These are phyloP conservation scores for Cetradonia linearis DNA, from an alignment of 495 filamentous ascomycete genomes.

Conservation along the genomic window DNA sequence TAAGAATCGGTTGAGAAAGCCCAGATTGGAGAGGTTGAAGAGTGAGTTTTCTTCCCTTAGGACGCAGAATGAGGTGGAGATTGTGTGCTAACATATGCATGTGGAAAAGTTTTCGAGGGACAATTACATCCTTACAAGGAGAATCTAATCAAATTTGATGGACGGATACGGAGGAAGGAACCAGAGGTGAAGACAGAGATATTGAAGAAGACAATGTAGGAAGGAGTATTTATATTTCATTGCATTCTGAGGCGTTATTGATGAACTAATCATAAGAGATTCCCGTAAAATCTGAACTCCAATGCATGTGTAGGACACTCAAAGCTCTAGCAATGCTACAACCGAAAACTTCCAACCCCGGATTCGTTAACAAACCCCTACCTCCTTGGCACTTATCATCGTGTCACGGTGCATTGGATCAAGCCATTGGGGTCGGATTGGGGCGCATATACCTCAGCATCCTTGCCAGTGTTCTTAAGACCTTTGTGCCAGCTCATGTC, in stretches of 20 bases:
- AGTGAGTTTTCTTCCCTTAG: slow-evolving; percentile 39
- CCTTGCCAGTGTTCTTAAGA: slow-evolving; percentile 89
- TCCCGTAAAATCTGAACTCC: not conserved
- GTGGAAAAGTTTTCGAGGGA: slow-evolving; percentile 69
- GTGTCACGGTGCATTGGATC: slow-evolving; percentile 86
- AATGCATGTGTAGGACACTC: not conserved
- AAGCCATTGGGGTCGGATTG: slow-evolving; percentile 89
- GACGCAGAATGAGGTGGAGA: slow-evolving; percentile 6
- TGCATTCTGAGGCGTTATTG: slow-evolving; percentile 1
- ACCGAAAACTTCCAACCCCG: not conserved
- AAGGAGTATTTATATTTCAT: not conserved
- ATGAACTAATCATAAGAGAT: not conserved
- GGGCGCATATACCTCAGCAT: slow-evolving; percentile 91
- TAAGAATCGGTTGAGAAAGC: slow-evolving; percentile 85
- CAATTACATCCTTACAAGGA: slow-evolving; percentile 79
- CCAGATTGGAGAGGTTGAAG: slow-evolving; percentile 80
- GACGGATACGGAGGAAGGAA: slow-evolving; percentile 23
- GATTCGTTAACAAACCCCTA: not conserved
- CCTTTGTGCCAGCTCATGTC: slow-evolving; percentile 89
- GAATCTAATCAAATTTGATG: slow-evolving; percentile 66
- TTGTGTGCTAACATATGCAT: slow-evolving; percentile 5
- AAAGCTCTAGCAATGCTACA: slow-evolving; percentile 3
- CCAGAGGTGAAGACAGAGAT: slow-evolving; percentile 38
- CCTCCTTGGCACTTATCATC: slow-evolving; percentile 31
- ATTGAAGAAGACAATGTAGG: slow-evolving; percentile 23